phyloP scores from a whole-genome alignment of 1,284 basidiomycete species.

The Mycena sp. region DNA sequence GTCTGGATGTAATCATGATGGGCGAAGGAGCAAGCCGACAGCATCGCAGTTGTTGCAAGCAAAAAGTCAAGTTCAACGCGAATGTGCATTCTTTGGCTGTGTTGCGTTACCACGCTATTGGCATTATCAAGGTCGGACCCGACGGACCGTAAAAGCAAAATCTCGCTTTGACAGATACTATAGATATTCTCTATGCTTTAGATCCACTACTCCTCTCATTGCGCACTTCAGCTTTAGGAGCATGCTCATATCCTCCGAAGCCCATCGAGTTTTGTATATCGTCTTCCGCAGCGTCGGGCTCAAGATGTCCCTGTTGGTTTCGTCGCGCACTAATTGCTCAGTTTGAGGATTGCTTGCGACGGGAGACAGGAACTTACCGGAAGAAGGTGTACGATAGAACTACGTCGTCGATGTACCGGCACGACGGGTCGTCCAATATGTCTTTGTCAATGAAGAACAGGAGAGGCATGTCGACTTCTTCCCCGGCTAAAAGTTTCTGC shows the following conservation, averaged over 20 bases:
- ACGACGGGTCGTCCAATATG: conserved; percentile 90
- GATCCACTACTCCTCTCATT: conserved; percentile 1
- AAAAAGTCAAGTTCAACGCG: background rate
- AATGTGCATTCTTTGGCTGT: too few relatives aligned
- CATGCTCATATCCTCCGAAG: conserved; percentile 71
- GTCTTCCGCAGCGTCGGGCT: conserved; percentile 86
- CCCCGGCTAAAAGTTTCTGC: conserved; percentile 93
- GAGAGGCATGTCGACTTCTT: conserved; percentile 98
- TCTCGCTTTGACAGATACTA: conserved; percentile 11
- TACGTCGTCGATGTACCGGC: conserved; percentile 89
- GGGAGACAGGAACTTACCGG: conserved; percentile 59
- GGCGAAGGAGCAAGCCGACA: conserved; percentile 4
- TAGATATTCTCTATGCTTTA: background rate
- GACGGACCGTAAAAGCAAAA: too few relatives aligned
- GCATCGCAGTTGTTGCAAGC: too few relatives aligned
- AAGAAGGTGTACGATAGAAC: conserved; percentile 99
- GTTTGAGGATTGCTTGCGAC: background rate
- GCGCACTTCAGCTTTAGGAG: conserved; percentile 47
- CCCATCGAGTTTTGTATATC: conserved; percentile 82
- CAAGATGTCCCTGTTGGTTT: conserved; percentile 83
- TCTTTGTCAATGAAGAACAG: conserved; percentile 99
- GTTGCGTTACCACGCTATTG: too few relatives aligned
- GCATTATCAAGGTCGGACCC: too few relatives aligned
- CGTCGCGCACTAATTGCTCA: conserved; percentile 73
- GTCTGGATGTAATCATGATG: conserved; percentile 20